Evolutionary conservation across 176 grass and related monocot species (phyloP).

Genomic region (Thinopyrum elongatum): DNA sequence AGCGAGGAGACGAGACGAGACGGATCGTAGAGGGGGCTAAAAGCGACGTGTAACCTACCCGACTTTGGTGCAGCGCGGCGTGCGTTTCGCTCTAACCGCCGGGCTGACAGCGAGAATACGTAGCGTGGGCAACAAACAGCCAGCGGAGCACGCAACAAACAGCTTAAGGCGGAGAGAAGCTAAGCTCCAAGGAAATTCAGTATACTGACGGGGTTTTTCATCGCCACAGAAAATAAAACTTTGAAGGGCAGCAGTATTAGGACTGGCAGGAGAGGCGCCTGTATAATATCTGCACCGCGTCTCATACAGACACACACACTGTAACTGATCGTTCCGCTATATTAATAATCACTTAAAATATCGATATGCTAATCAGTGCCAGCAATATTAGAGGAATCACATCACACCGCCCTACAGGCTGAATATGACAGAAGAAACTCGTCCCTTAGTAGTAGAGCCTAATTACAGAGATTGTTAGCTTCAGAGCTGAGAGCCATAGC

Average conservation of each 20-base stretch:
- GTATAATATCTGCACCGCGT: constrained; percentile 31
- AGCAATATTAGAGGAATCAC: constrained; percentile 21
- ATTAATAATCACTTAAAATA: neutral
- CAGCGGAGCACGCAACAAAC: neutral
- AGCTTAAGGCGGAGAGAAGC: neutral
- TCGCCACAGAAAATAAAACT: neutral
- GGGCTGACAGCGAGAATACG: neutral
- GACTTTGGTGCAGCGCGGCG: neutral
- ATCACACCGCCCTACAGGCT: constrained; percentile 32
- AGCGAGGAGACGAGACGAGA: neutral
- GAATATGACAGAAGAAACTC: constrained; percentile 19
- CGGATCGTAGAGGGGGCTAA: constrained; percentile 8
- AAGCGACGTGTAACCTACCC: constrained; percentile 51
- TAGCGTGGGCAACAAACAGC: neutral
- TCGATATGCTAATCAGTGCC: neutral
- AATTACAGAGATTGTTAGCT: constrained; percentile 37
- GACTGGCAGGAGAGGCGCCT: neutral
- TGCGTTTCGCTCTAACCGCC: neutral
- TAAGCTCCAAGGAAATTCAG: neutral
- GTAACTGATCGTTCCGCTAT: constrained; percentile 2
- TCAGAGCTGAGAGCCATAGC: constrained; percentile 24
- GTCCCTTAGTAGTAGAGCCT: constrained; percentile 23
- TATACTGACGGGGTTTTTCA: neutral
- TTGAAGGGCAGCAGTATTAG: neutral
- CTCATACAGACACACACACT: constrained; percentile 24